Evolutionary conservation across 1,139 yeast genomes (phyloP).

Genomic region (Pichia sp.): DNA sequence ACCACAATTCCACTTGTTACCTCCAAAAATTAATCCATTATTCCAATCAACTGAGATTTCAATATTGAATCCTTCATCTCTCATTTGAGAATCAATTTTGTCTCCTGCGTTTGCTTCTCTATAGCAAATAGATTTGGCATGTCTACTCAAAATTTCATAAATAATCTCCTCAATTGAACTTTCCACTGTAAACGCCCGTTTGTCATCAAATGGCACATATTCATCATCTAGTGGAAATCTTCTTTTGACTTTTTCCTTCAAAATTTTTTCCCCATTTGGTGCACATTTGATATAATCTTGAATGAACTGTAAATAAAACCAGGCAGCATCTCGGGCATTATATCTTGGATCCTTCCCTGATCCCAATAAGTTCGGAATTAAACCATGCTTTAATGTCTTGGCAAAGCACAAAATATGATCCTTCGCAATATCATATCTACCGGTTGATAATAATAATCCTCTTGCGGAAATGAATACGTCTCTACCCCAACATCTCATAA

Average conservation of each 20-base stretch:
- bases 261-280: constrained; percentile 60
- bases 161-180: constrained; percentile 67
- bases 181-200: constrained; percentile 66
- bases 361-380: constrained; percentile 87
- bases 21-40: constrained; percentile 85
- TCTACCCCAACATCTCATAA: constrained; percentile 98
- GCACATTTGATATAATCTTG: constrained; percentile 70
- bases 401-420: constrained; percentile 82
- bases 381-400: constrained; percentile 85
- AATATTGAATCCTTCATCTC: constrained; percentile 85
- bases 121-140: constrained; percentile 79
- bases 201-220: constrained; percentile 60
- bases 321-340: constrained; percentile 94
- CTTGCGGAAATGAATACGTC: constrained; percentile 86
- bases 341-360: constrained; percentile 91
- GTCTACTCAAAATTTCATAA: constrained; percentile 75
- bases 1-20: constrained; percentile 89
- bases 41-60: constrained; percentile 77
- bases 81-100: constrained; percentile 84
- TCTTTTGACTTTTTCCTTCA: constrained; percentile 66
- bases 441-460: constrained; percentile 73
- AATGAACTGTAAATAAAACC: constrained; percentile 85
- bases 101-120: constrained; percentile 96
- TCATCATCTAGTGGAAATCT: constrained; percentile 79
- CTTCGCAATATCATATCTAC: constrained; percentile 71